Base-by-base conservation (phyloP, 2,329 filamentous ascomycete genomes). In the Aureobasidium sp. region DNA sequence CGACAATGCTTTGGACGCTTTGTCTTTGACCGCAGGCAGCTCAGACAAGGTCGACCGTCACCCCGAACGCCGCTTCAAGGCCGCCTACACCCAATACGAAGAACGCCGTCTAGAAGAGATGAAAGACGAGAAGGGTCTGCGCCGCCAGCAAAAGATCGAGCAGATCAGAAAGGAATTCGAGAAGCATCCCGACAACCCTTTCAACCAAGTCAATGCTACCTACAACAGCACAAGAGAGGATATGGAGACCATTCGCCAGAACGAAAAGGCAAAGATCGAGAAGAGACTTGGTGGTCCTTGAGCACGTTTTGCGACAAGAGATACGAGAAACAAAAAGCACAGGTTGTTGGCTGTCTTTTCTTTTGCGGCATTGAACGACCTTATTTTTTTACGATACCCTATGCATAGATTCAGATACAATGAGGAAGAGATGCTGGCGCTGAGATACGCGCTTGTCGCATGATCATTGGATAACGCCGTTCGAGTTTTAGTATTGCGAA, bases 151-250 rank as follows among this genome's bases (percentile, higher is more conserved):
- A 82, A 88, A 89, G 75, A 86, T 92, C 69, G 89, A 93, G 65
- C 81, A 87, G 71, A 89, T 96, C 67, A 77, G 84, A 65, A 95
- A 96, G 80, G 94, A 97, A 78, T 99, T 97, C 74, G 89, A 96
- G 75, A 95, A 91, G 80, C 89, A 89, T 70, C 87, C 90, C 1
- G 93, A 97, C 69, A 99, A 99, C 74, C 94, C 94, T 14, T 94
- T 96, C 78, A 96, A 96, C 77, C 90, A 96, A 77, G 86, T 87
- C 16, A 63, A 62, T 47, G 84, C 79, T 57, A 75, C 80, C 3
- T 95, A 91, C 76, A 90, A 99, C 75, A 84, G 90, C 59, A 83
- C 82, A 27, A 88, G 84, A 75, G 90, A 91, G 4, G 93, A 99
- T 69, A 69, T 96, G 48, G 80, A 80, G 53, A 80, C 83, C 53